Conservation (phyloP, 805 yeast species). For the Candida sithepensis region DNA sequence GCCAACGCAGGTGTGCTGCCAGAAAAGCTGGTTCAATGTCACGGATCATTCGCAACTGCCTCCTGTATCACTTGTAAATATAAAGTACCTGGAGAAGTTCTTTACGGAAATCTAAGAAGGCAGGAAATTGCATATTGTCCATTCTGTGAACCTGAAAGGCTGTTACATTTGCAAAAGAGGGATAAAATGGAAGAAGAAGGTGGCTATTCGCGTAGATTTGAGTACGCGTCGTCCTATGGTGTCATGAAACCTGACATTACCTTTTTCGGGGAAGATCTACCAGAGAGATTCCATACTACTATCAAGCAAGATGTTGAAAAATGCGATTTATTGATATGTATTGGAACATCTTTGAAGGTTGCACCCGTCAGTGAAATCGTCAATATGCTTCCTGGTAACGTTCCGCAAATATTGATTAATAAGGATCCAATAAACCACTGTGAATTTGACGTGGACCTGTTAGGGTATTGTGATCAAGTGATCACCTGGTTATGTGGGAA, state of each 20-base stretch:
- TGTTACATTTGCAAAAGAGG: slow-evolving; percentile 21
- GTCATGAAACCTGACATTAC: slow-evolving; percentile 92
- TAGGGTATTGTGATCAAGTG: slow-evolving; percentile 83
- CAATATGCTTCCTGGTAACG: slow-evolving; percentile 62
- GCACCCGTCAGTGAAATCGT: slow-evolving; percentile 90
- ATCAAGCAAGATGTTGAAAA: slow-evolving; percentile 55
- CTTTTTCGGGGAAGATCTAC: slow-evolving; percentile 84
- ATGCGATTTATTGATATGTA: slow-evolving; percentile 78
- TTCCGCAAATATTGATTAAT: slow-evolving; percentile 80
- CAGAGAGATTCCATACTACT: slow-evolving; percentile 59
- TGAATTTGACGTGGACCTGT: slow-evolving; percentile 71
- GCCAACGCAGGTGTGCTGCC: slow-evolving; percentile 68
- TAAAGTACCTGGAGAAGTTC: slow-evolving; percentile 59
- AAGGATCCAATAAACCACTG: slow-evolving; percentile 71
- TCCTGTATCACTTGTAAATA: slow-evolving; percentile 75
- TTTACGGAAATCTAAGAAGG: slow-evolving; percentile 56
- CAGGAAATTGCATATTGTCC: slow-evolving; percentile 72
- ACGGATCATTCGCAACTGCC: slow-evolving; percentile 88
- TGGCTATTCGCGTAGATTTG: slow-evolving; percentile 24
- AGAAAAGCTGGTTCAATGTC: slow-evolving; percentile 79
- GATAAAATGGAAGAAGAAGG: slow-evolving; percentile 33
- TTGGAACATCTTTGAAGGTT: slow-evolving; percentile 89
- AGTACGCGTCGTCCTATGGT: slow-evolving; percentile 54
- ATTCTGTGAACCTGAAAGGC: slow-evolving; percentile 48
- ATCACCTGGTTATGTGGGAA: slow-evolving; percentile 59